Evolutionary conservation across 768 basidiomycete species (phyloP).

Genomic region (Russula sp.): DNA sequence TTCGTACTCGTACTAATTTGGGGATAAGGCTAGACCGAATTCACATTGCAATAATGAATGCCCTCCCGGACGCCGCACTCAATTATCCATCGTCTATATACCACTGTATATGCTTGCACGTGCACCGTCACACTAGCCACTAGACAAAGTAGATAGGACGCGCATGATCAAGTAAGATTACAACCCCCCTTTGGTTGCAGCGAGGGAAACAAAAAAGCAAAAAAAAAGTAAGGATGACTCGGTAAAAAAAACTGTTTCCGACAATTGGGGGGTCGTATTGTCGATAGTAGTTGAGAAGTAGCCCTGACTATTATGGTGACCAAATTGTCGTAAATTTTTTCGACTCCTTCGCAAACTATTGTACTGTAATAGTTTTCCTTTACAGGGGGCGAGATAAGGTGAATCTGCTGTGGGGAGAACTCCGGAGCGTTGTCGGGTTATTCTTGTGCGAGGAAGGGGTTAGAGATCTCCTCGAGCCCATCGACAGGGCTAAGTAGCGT

Average conservation of each 20-base stretch:
- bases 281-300: not conserved
- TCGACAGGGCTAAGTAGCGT: slow-evolving; percentile 92
- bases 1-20: not conserved
- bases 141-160: slow-evolving; percentile 8
- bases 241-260: not conserved
- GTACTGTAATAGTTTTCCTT: no score
- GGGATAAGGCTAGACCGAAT: slow-evolving; percentile 1
- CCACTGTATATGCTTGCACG: slow-evolving; percentile 3
- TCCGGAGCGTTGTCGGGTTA: slow-evolving; percentile 26
- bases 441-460: slow-evolving; percentile 77
- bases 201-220: not conserved
- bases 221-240: not conserved
- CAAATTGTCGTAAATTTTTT: no score
- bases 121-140: not conserved
- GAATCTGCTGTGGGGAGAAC: no score
- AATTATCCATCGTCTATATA: not conserved
- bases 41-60: not conserved
- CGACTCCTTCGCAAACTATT: no score
- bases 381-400: no score
- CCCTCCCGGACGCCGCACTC: not conserved
- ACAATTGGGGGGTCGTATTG: not conserved
- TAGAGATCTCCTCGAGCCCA: slow-evolving; percentile 90
- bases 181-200: not conserved
- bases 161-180: slow-evolving; percentile 6
- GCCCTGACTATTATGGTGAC: not conserved